phyloP scores from a whole-genome alignment of 2,329 filamentous ascomycete species.

The Fonsecaea multimorphosa region DNA sequence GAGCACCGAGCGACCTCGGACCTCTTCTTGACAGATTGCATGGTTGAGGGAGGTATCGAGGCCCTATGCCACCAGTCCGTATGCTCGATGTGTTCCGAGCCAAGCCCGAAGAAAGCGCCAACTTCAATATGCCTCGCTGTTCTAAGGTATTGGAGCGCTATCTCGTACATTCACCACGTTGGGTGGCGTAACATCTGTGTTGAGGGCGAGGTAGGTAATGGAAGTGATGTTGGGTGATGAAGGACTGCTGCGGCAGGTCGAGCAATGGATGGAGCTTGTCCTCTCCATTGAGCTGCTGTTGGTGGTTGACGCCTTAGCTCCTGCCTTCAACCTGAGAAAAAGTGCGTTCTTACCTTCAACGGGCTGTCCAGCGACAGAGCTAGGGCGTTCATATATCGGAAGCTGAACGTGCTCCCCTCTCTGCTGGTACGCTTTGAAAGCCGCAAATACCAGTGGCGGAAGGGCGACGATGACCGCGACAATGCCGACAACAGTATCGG shows the following conservation, averaged over 20 bases:
- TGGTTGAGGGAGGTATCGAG: background rate
- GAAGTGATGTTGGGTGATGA: constrained; percentile 13
- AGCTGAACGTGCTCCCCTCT: background rate
- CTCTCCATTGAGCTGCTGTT: background rate
- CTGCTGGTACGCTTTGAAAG: background rate
- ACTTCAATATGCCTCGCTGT: background rate
- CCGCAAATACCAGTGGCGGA: constrained; percentile 9
- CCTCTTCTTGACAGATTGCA: background rate
- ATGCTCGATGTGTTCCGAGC: too few species aligned
- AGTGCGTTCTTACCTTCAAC: background rate
- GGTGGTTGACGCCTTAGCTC: background rate
- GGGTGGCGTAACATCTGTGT: background rate
- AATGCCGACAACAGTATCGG: constrained; percentile 23
- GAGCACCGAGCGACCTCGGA: background rate
- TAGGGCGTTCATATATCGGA: background rate
- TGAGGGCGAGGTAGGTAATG: background rate
- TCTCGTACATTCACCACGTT: background rate
- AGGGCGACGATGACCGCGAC: constrained; percentile 21
- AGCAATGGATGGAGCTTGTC: background rate
- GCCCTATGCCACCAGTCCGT: background rate
- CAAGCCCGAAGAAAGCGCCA: background rate
- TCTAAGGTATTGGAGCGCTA: background rate
- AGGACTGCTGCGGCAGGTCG: background rate
- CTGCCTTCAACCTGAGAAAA: background rate
- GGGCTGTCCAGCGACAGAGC: background rate